phyloP scores from a whole-genome alignment of 106 monocot species.

The Dioscorea alata region DNA sequence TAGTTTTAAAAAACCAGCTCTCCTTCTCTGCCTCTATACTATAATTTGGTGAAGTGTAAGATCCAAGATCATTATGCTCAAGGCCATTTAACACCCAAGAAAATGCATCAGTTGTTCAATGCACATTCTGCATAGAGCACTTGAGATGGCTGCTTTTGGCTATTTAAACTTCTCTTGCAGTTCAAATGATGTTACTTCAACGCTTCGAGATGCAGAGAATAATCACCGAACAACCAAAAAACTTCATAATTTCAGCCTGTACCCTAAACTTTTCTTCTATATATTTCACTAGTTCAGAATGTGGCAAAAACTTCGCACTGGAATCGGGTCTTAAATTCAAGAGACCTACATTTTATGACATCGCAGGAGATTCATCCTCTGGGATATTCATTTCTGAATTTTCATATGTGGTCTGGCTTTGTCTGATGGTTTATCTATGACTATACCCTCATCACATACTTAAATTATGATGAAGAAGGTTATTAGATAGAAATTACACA shows the following conservation, averaged over 20 bases:
- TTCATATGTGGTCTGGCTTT: constrained; percentile 90
- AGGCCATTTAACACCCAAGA: constrained; percentile 28
- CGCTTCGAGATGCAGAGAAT: constrained; percentile 89
- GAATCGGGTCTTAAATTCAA: constrained; percentile 54
- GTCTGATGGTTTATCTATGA: constrained; percentile 82
- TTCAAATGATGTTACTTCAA: constrained; percentile 94
- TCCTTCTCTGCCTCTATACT: no score
- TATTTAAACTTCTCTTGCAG: constrained; percentile 94
- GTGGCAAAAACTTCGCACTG: constrained; percentile 15
- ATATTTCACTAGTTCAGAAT: constrained; percentile 30
- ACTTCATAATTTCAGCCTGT: constrained; percentile 83
- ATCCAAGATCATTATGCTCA: constrained; percentile 75
- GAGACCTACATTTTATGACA: constrained; percentile 41
- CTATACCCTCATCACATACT: constrained; percentile 51
- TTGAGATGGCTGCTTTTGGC: constrained; percentile 75
- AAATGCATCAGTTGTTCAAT: constrained; percentile 80
- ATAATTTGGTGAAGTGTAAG: no score
- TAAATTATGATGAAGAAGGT: no score
- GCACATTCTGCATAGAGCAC: constrained; percentile 60
- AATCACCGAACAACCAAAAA: constrained; percentile 87
- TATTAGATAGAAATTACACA: no score
- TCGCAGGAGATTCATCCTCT: constrained; percentile 37
- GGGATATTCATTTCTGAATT: constrained; percentile 62
- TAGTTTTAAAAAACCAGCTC: no score
- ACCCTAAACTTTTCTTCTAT: constrained; percentile 59